Conservation (phyloP, 2,329 filamentous ascomycete species). For the Trichoderma lentiforme region DNA sequence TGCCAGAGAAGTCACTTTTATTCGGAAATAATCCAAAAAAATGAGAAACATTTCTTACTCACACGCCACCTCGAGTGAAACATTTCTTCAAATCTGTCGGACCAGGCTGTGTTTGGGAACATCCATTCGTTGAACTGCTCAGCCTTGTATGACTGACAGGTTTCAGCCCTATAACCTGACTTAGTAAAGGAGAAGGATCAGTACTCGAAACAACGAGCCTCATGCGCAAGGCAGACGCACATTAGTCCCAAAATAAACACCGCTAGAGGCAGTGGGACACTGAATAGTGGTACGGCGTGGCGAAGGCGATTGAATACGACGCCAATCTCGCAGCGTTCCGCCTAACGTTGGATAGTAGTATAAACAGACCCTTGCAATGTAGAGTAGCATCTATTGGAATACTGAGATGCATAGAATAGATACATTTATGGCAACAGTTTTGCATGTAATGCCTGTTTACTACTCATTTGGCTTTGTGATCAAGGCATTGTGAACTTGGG, state of each 20-base stretch:
- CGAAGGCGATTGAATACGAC: background rate
- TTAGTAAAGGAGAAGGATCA: background rate
- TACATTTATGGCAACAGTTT: background rate
- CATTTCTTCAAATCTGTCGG: background rate
- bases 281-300: background rate
- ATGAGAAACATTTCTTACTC: background rate
- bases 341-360: background rate
- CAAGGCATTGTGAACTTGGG: background rate
- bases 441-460: background rate
- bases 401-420: background rate
- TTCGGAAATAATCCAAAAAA: background rate
- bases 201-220: background rate
- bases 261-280: background rate
- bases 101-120: background rate
- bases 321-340: background rate
- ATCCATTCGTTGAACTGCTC: background rate
- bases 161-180: conserved; percentile 3
- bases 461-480: background rate
- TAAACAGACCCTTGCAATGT: background rate
- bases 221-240: background rate
- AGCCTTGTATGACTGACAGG: conserved; percentile 1
- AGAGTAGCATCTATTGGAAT: background rate
- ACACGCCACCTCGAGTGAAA: background rate
- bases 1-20: background rate
- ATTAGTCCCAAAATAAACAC: background rate